Base-by-base conservation (phyloP, 495 filamentous ascomycete species). In the Aspergillus hancockii region DNA sequence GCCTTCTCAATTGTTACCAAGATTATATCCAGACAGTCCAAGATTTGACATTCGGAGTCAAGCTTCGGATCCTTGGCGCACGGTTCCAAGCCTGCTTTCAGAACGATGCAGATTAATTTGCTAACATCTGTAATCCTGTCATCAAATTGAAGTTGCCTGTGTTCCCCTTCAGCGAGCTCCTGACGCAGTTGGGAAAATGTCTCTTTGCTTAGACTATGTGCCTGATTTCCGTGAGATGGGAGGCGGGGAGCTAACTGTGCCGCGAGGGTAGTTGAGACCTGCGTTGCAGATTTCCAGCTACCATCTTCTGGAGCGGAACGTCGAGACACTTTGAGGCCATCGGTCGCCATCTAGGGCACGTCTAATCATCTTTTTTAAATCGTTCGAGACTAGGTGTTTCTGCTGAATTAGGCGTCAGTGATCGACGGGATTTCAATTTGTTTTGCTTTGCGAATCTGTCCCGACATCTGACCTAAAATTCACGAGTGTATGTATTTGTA, bases 21-120 rank as follows among this genome's bases (percentile, higher is more conserved):
- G 34, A 98, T 83, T 8, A 92, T 90, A 57, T 87, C 80, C 45
- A 93, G 73, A 56, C 90, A 92, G 63, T 88, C 83, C 4, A 72
- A 64, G 5, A 86, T 80, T 65, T 92, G 85, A 12, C 75, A 68
- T 32, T 87, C 71, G 38, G 89, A 58, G 47, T 71, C 71, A 19
- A 61, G 76, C 63, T 90, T 89, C 19, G 89, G 83, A 62, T 88
- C 79, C 59, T 79, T 75, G 21, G 70, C 61, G 40, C 88, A 78
- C 36, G 78, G 77, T 55, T 90, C 90, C 3, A 98, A 72, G 21
- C 93, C 89, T 46, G 91, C 90, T 64, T 90, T 85, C 51, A 90
- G 81, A 62, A 95, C 88, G 59, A 96, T 88, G 62, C 86, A 88
- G 34, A 98, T 87, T 23, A 98, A 80, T 72, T 90, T 88, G 68